Conservation (phyloP, 2,329 filamentous ascomycete species). For the Fusarium multiceps region DNA sequence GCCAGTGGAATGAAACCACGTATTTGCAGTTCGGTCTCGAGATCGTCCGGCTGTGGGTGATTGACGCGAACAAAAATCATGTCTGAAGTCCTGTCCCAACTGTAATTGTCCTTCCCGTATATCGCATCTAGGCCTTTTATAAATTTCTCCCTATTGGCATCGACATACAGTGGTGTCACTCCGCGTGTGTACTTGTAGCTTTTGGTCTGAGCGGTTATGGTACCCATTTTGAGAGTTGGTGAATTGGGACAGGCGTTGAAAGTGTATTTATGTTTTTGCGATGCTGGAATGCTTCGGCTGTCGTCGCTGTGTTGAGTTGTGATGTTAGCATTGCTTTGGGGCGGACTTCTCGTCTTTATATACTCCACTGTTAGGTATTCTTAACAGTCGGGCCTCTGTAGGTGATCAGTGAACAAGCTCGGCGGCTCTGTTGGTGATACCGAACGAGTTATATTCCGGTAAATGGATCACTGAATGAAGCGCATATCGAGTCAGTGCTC, state of each 20-base stretch:
- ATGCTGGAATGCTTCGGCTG: background rate
- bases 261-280: accelerated
- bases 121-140: background rate
- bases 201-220: background rate
- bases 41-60: background rate
- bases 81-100: too few relatives aligned
- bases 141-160: background rate
- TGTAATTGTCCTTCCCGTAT: background rate
- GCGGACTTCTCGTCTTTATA: accelerated
- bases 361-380: background rate
- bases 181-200: background rate
- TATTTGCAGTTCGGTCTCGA: background rate
- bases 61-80: background rate
- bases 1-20: background rate
- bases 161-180: background rate
- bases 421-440: accelerated
- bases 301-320: background rate
- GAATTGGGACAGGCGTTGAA: background rate
- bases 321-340: background rate
- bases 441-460: too few relatives aligned
- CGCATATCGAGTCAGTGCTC: too few relatives aligned
- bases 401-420: background rate
- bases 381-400: background rate
- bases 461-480: too few relatives aligned
- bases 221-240: background rate